A percentile compares a stretch with the other conserved stretches of the same genome.
Evolutionary conservation across 1,139 yeast genomes (phyloP).

Genomic region (Debaryomyces coudertii): DNA sequence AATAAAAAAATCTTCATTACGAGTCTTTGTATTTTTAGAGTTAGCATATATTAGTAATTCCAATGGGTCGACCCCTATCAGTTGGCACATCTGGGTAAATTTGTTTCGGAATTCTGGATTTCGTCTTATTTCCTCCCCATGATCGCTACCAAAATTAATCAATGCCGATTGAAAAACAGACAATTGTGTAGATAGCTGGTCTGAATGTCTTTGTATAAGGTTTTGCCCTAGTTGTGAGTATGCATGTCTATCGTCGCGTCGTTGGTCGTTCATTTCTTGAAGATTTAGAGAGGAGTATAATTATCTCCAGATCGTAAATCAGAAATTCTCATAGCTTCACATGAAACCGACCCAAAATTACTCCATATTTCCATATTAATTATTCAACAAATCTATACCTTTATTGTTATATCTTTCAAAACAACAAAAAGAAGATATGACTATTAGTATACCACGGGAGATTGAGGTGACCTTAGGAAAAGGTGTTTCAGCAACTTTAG

Average conservation of each 20-base stretch:
- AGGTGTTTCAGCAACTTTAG: conserved; percentile 43
- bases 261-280: conserved; percentile 4
- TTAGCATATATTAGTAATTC: conserved; percentile 44
- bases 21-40: conserved; percentile 21
- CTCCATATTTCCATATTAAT: conserved; percentile 1
- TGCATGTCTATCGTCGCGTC: conserved; percentile 29
- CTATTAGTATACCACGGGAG: conserved; percentile 31
- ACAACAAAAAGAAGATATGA: not conserved
- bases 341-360: not conserved
- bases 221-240: conserved; percentile 29
- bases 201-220: conserved; percentile 45
- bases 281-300: not conserved
- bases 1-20: conserved; percentile 57
- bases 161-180: conserved; percentile 64
- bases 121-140: conserved; percentile 61
- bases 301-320: not conserved
- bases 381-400: not conserved
- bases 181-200: conserved; percentile 58
- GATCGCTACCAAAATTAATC: conserved; percentile 63
- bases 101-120: conserved; percentile 69
- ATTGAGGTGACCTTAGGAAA: conserved; percentile 39
- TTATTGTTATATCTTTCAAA: not conserved
- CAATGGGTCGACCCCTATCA: conserved; percentile 84
- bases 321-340: not conserved
- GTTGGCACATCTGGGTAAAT: conserved; percentile 73